A percentile compares a stretch with the other conserved stretches of the same genome.
Conservation (phyloP, 1,284 basidiomycete species). For the Malassezia nana region DNA sequence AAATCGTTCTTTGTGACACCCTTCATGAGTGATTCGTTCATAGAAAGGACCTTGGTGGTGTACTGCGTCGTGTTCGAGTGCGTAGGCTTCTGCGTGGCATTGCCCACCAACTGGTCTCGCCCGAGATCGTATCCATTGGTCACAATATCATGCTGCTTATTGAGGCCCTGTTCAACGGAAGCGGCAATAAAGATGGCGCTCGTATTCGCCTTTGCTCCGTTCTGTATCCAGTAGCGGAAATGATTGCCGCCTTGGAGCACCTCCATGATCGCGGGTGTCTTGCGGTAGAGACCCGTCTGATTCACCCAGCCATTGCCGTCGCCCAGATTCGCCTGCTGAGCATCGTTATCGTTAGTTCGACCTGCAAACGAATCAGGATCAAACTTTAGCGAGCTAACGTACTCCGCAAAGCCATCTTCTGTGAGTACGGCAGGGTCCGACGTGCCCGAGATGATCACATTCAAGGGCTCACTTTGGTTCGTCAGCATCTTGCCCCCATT, state of each 20-base stretch:
- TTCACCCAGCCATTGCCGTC: slow-evolving; percentile 33
- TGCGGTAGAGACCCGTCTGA: slow-evolving; percentile 38
- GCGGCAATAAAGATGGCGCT: slow-evolving; percentile 41
- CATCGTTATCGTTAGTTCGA: slow-evolving; percentile 15
- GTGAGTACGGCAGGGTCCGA: slow-evolving; percentile 29
- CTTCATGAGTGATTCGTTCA: slow-evolving; percentile 20
- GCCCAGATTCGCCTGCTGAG: slow-evolving; percentile 42
- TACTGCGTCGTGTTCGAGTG: slow-evolving; percentile 23
- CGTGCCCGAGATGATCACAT: slow-evolving; percentile 37
- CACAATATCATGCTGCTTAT: slow-evolving; percentile 32
- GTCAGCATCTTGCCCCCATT: slow-evolving; percentile 19
- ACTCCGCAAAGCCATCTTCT: slow-evolving; percentile 28
- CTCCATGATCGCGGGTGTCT: slow-evolving; percentile 31
- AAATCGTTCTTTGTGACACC: slow-evolving; percentile 24
- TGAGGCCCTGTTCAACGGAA: slow-evolving; percentile 27
- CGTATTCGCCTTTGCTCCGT: slow-evolving; percentile 28
- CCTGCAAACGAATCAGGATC: slow-evolving; percentile 19
- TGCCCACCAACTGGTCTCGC: slow-evolving; percentile 34
- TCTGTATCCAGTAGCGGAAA: slow-evolving; percentile 42
- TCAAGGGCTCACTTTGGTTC: slow-evolving; percentile 30
- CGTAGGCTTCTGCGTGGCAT: slow-evolving; percentile 28
- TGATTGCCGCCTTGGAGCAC: slow-evolving; percentile 43
- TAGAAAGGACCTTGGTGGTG: slow-evolving; percentile 20
- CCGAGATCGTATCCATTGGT: slow-evolving; percentile 40
- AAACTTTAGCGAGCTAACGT: slow-evolving; percentile 27